Evolutionary conservation across 192 early-diverging fungal species (phyloP), one percentile per base, ranked within the genome.

Genomic region (Gonapodya sp.): DNA sequence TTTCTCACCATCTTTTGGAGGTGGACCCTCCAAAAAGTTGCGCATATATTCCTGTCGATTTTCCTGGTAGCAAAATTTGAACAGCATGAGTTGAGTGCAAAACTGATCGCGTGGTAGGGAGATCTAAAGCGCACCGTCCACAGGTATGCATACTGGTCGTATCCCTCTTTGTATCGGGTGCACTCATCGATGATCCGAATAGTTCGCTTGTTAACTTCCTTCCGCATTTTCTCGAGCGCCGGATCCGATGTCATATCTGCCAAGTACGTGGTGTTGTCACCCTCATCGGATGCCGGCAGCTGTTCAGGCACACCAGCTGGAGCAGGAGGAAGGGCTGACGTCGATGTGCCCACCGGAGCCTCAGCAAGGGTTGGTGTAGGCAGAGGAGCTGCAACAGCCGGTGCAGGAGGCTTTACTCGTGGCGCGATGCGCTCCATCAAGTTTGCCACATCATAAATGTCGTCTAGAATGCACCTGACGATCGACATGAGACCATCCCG

Each of bases 31-130:
- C 31, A 92, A 80, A 82, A 92, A 92, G 36, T 85, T 78, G 79
- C 86, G 86, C 91, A 92, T 92, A 84, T 89, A 92, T 35, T 90
- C 88, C 80, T 92, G 87, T n/a, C 91, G 86, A 80, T 92, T 91
- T 82, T 91, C 90, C 85, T 87, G 75, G 81, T 24, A 18, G 82
- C 82, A 81, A 35, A 79, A 35, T 83, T 24, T 35, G 0, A 79
- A 34, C 33, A 86, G 30, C 32, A 80, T 2, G 16, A 32, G 35
- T 64, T 16, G 46, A n/a, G n/a, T n/a, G n/a, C n/a, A n/a, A n/a
- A n/a, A n/a, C n/a, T n/a, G n/a, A n/a, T n/a, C n/a, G n/a, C n/a
- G n/a, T n/a, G n/a, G n/a, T n/a, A n/a, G n/a, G n/a, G n/a, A n/a
- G n/a, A n/a, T n/a, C n/a, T n/a, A n/a, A 8, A 64, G 35, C 85